Percentiles rank a stretch among this genome's conserved stretches.
Conservation (phyloP, 768 basidiomycete species). For the Amanita subjunquillea region DNA sequence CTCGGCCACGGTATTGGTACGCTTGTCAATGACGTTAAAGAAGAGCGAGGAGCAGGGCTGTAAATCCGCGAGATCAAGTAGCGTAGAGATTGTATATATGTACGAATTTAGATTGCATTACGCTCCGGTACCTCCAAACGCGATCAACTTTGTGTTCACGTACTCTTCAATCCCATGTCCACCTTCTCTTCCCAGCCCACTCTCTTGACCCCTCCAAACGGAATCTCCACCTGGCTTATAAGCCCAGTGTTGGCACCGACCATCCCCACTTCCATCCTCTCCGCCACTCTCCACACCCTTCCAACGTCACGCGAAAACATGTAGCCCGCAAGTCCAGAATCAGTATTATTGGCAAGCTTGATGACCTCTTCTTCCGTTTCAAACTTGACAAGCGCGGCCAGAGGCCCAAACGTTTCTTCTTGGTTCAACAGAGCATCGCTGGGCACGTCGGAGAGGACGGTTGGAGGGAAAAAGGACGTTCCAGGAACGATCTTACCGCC, state of each 20-base stretch:
- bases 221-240: slow-evolving; percentile 71
- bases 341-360: slow-evolving; percentile 69
- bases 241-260: slow-evolving; percentile 77
- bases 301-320: slow-evolving; percentile 85
- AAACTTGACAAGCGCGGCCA: slow-evolving; percentile 83
- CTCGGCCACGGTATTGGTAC: slow-evolving; percentile 70
- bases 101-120: slow-evolving; percentile 2
- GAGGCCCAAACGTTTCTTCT: slow-evolving; percentile 95
- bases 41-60: slow-evolving; percentile 33
- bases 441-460: slow-evolving; percentile 82
- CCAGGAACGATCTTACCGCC: slow-evolving; percentile 70
- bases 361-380: slow-evolving; percentile 93
- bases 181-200: slow-evolving; percentile 76
- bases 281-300: slow-evolving; percentile 89
- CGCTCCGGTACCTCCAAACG: slow-evolving; percentile 57
- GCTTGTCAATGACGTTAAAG: slow-evolving; percentile 66
- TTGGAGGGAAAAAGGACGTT: slow-evolving; percentile 72
- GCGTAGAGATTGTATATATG: neutral
- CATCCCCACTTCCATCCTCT: slow-evolving; percentile 89
- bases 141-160: slow-evolving; percentile 71
- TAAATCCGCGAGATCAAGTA: neutral
- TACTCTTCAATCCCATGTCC: slow-evolving; percentile 88
- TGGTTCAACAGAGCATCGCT: slow-evolving; percentile 47
- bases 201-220: slow-evolving; percentile 90
- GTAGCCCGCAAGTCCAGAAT: slow-evolving; percentile 88